Conservation (phyloP, 768 basidiomycete genomes). For the Gloeopeniophorella convolvens region DNA sequence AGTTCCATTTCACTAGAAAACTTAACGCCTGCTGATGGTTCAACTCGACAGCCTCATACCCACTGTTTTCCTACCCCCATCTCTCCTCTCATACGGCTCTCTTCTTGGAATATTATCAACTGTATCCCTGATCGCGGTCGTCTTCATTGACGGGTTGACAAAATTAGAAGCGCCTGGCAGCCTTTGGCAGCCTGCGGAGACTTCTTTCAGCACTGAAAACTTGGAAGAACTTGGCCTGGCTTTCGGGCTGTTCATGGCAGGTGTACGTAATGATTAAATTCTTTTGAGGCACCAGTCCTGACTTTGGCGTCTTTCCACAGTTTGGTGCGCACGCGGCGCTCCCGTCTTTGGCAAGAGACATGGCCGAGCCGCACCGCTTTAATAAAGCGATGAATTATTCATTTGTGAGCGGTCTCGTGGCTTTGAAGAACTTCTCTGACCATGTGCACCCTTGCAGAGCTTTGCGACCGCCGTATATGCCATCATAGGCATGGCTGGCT, state of each 20-base stretch:
- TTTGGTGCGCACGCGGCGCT: constrained; percentile 92
- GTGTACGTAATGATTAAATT: constrained; percentile 42
- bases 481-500: constrained; percentile 73
- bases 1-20: constrained; percentile 20
- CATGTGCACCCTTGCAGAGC: neutral
- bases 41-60: constrained; percentile 58
- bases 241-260: constrained; percentile 89
- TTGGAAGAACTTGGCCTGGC: constrained; percentile 63
- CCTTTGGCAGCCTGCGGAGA: constrained; percentile 68
- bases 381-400: constrained; percentile 79
- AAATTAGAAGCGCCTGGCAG: constrained; percentile 74
- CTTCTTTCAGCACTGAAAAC: constrained; percentile 48
- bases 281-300: neutral
- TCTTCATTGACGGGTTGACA: constrained; percentile 76
- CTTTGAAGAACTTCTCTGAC: constrained; percentile 11
- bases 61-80: constrained; percentile 79
- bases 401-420: constrained; percentile 47
- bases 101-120: constrained; percentile 80
- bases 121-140: constrained; percentile 62
- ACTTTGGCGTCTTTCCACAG: constrained; percentile 29
- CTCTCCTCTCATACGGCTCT: constrained; percentile 82
- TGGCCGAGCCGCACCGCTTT: constrained; percentile 77
- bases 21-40: neutral
- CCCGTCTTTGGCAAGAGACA: constrained; percentile 84
- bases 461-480: constrained; percentile 27